Conservation (phyloP, 2,329 filamentous ascomycete genomes). For the Fusarium guadeloupense region DNA sequence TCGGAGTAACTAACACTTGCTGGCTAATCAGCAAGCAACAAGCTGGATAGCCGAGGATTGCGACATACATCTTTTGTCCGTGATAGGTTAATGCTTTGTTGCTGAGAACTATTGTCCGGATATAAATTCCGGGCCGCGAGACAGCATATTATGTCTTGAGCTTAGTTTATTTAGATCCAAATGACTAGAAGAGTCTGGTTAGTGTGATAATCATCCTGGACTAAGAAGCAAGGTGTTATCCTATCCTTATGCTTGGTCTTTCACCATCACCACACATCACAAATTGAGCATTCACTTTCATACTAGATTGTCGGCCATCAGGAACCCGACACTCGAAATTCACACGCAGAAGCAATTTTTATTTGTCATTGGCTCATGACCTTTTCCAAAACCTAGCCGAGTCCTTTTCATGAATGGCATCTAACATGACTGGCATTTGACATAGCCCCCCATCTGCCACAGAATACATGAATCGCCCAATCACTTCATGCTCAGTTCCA, state of each 20-base stretch:
- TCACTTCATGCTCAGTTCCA: conserved; percentile 9
- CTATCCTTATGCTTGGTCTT: too few species aligned
- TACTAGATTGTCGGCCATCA: too few species aligned
- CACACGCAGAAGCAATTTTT: background rate
- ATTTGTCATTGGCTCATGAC: background rate
- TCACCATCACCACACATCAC: too few species aligned
- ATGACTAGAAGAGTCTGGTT: too few species aligned
- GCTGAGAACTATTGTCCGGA: conserved; percentile 6
- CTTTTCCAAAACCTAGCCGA: conserved; percentile 1
- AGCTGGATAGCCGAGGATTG: background rate
- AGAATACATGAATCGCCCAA: conserved; percentile 6
- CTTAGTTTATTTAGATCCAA: too few species aligned
- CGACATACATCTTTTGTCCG: background rate
- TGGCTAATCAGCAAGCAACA: conserved; percentile 18
- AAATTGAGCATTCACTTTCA: too few species aligned
- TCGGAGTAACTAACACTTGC: too few species aligned
- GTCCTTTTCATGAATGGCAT: conserved; percentile 22
- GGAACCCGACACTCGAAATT: too few species aligned
- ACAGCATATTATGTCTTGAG: background rate
- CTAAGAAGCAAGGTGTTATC: too few species aligned
- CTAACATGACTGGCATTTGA: conserved; percentile 5
- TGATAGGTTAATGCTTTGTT: conserved; percentile 17
- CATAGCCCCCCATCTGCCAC: conserved; percentile 7
- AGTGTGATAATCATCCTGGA: too few species aligned
- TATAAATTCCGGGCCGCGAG: conserved; percentile 12